A percentile compares a stretch with the other conserved stretches of the same genome.
Conservation (phyloP, 352 stramenopile genomes). For the Thraustochytrium sp. region DNA sequence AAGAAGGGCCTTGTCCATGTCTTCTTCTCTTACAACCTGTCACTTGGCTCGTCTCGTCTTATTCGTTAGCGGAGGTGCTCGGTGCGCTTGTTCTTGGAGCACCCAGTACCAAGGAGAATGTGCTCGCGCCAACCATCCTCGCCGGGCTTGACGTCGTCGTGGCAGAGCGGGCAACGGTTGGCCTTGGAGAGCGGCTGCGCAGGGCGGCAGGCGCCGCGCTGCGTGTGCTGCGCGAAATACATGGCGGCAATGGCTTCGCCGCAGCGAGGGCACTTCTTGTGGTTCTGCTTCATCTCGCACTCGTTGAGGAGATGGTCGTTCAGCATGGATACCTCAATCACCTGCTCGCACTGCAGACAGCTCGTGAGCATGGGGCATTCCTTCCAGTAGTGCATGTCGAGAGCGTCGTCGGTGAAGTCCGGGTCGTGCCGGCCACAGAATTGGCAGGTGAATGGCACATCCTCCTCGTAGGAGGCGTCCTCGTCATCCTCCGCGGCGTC, state of each 20-base stretch:
- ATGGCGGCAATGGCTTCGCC: slow-evolving; percentile 71
- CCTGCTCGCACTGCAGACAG: slow-evolving; percentile 82
- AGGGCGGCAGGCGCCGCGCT: background rate
- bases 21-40: background rate
- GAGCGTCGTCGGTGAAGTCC: slow-evolving; percentile 72
- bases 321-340: slow-evolving; percentile 79
- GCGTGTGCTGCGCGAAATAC: slow-evolving; percentile 71
- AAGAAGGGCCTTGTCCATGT: too few species aligned
- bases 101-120: background rate
- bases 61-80: background rate
- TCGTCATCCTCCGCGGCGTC: slow-evolving; percentile 53
- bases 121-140: slow-evolving; percentile 31
- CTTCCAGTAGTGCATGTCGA: slow-evolving; percentile 85
- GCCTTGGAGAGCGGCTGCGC: background rate
- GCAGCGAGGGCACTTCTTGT: slow-evolving; percentile 68
- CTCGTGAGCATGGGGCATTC: slow-evolving; percentile 80
- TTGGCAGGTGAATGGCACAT: slow-evolving; percentile 73
- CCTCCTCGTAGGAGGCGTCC: slow-evolving; percentile 51
- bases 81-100: slow-evolving; percentile 9
- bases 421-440: slow-evolving; percentile 79
- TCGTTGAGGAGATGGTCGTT: slow-evolving; percentile 80
- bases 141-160: slow-evolving; percentile 23
- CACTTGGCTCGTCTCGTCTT: background rate
- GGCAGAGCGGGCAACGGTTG: slow-evolving; percentile 36
- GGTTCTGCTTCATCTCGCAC: slow-evolving; percentile 72